Base-by-base conservation (phyloP, 139 green algal genomes). In the Tetradesmus lagerheimii region DNA sequence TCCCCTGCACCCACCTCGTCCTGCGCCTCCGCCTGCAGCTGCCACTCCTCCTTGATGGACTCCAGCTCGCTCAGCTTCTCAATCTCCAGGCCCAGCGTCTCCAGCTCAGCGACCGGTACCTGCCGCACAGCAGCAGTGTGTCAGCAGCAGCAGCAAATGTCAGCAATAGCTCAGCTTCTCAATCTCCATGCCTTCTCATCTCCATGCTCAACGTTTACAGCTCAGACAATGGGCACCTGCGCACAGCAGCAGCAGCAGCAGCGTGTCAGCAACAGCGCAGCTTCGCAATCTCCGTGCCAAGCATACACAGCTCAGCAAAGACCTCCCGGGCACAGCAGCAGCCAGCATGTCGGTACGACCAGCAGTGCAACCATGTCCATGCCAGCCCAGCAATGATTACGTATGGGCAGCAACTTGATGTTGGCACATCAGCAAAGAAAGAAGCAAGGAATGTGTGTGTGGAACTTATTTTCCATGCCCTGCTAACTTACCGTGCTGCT, bases 31-130 rank as follows among this genome's bases (percentile, higher is more conserved):
- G 95, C 95, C 92, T 97, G 95, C 74, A 92, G 29, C 9, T 83
- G 64, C 95, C 95, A 97, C 80, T 98, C 95, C 62, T 95, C 94
- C 92, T 96, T 95, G 83, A 98, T 80, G 35, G 64, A 86, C 91
- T 98, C 96, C 75, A 98, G 94, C 92, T 98, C 97, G 38, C 88
- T 83, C 64, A 98, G 91, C 83, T 91, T 91, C 39, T 91, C 91
- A 53, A 98, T 94, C 93, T 98, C 93, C 86, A 95, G 93, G 5
- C 80, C 80, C 39, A 98, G 97, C 88, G 92, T 97, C 50, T 86
- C 94, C 74, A 97, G 88, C 94, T 96, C 94, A 39, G 95, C 93
- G 6, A 89, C 74, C 8, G 94, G 93, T 38, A 97, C 93, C 89
- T 88, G 82, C 15, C 64, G 29, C 8, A 16, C 64, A 75, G 64